phyloP scores from a whole-genome alignment of 805 yeast genomes.

The Wickerhamiella alocasiicola region DNA sequence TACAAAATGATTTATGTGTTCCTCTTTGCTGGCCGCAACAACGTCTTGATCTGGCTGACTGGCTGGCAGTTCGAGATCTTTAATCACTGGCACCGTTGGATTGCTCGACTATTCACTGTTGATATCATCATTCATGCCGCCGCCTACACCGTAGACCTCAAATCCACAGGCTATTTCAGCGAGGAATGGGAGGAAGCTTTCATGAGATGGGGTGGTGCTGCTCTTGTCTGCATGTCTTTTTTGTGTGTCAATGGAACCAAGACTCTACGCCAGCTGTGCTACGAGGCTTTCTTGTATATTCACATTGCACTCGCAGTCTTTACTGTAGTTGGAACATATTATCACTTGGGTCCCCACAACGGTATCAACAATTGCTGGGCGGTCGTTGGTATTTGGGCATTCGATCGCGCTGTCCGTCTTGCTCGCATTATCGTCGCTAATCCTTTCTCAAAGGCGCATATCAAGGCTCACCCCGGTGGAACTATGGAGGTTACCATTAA shows the following conservation, averaged over 20 bases:
- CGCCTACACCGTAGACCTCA: slow-evolving; percentile 33
- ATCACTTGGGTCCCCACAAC: slow-evolving; percentile 36
- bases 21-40: slow-evolving; percentile 59
- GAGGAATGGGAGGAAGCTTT: slow-evolving; percentile 15
- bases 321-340: slow-evolving; percentile 45
- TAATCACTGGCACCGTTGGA: slow-evolving; percentile 48
- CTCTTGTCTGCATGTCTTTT: slow-evolving; percentile 19
- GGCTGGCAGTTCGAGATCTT: slow-evolving; percentile 47
- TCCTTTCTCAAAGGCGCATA: slow-evolving; percentile 5
- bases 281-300: slow-evolving; percentile 45
- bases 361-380: slow-evolving; percentile 37
- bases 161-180: slow-evolving; percentile 17
- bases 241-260: slow-evolving; percentile 36
- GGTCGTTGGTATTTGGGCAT: slow-evolving; percentile 50
- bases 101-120: slow-evolving; percentile 38
- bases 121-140: slow-evolving; percentile 42
- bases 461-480: slow-evolving; percentile 4
- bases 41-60: slow-evolving; percentile 43
- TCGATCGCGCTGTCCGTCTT: slow-evolving; percentile 52
- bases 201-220: slow-evolving; percentile 23
- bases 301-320: slow-evolving; percentile 45
- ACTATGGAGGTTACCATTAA: slow-evolving; percentile 14
- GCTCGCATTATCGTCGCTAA: slow-evolving; percentile 30
- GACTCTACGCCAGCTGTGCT: slow-evolving; percentile 41
- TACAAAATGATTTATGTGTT: slow-evolving; percentile 39